Base-by-base conservation (phyloP, 768 basidiomycete genomes). In the Trametes villosa region DNA sequence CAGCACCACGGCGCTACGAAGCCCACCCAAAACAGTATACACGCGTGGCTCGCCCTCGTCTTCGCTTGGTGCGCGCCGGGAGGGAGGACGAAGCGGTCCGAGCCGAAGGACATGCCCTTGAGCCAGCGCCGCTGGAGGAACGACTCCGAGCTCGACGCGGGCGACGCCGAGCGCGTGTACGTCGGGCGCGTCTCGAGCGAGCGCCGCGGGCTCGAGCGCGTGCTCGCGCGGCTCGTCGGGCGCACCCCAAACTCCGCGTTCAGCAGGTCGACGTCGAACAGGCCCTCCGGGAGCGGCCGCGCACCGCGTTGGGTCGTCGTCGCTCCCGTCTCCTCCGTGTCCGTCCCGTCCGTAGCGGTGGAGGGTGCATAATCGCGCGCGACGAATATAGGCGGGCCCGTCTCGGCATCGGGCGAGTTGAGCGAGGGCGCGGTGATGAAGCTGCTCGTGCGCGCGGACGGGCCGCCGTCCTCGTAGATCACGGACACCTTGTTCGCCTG, bases 1-100 rank as follows among this genome's bases (percentile, higher is more conserved):
- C 89, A 91, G 53, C 89, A 81, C 72, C 87, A 83, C 0, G 89
- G 89, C 46, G 81, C 86, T 47, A 89, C 57, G 66, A 91, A 91
- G 3, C 89, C 89, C 0, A 86, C 57, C 86, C 87, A 91, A 74
- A 91, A 91, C n/a, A 89, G 75, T 70, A 86, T 81, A 67, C 65
- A 68, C 41, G 71, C 71, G 31, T 53, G 53, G 47, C 65, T 65
- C 51, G 59, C 22, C 15, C 34, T 27, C 18, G n/a, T 18, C 49
- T 33, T 40, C 12, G 29, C 24, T 9, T 40, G 27, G 48, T 34
- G 29, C 24, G 30, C 47, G n/a, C 30, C 30, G n/a, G 34, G 48
- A 24, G 66, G 53, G 38, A 46, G 53, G 27, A 38, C 38, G 58
- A 64, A 53, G 42, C 47, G 59, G 30, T 53, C 68, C 42, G 53